Evolutionary conservation across 1,139 yeast species (phyloP).

Genomic region (Saccharomyces hybrid): DNA sequence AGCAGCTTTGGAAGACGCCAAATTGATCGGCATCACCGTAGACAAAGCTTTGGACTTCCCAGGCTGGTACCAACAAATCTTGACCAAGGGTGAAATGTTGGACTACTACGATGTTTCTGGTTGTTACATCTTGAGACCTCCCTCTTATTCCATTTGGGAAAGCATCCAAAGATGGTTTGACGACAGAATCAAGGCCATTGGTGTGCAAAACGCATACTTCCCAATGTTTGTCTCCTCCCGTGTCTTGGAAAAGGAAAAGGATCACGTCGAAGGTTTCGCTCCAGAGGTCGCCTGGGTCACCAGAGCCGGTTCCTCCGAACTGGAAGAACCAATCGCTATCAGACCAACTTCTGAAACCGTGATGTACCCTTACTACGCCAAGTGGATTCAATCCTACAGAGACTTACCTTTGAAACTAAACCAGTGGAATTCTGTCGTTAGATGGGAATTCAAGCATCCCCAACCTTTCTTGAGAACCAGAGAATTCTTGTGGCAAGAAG

Average conservation of each 20-base stretch:
- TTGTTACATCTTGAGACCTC: slow-evolving; percentile 95
- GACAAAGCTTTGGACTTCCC: slow-evolving; percentile 90
- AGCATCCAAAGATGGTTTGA: slow-evolving; percentile 84
- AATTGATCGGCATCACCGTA: slow-evolving; percentile 90
- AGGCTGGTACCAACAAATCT: slow-evolving; percentile 93
- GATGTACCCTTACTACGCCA: slow-evolving; percentile 98
- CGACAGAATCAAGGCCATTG: slow-evolving; percentile 67
- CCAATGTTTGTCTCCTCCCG: slow-evolving; percentile 95
- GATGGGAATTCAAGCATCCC: slow-evolving; percentile 99
- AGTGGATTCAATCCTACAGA: slow-evolving; percentile 97
- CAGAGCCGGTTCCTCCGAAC: slow-evolving; percentile 83
- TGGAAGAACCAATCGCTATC: slow-evolving; percentile 97
- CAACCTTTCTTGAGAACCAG: slow-evolving; percentile 98
- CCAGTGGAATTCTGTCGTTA: slow-evolving; percentile 98
- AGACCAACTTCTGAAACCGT: slow-evolving; percentile 99
- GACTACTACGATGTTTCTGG: slow-evolving; percentile 98
- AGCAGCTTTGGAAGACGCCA: slow-evolving; percentile 68
- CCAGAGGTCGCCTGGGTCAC: slow-evolving; percentile 99
- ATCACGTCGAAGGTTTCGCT: slow-evolving; percentile 97
- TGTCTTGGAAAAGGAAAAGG: slow-evolving; percentile 95
- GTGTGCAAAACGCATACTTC: slow-evolving; percentile 92
- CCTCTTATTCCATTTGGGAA: slow-evolving; percentile 94
- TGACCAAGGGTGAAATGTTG: slow-evolving; percentile 94
- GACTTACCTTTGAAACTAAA: slow-evolving; percentile 92
- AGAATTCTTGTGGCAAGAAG: slow-evolving; percentile 99